These are phyloP conservation scores for Trichoderma brevicompactum DNA, from an alignment of 2,329 filamentous ascomycete genomes.

Conservation along the genomic window DNA sequence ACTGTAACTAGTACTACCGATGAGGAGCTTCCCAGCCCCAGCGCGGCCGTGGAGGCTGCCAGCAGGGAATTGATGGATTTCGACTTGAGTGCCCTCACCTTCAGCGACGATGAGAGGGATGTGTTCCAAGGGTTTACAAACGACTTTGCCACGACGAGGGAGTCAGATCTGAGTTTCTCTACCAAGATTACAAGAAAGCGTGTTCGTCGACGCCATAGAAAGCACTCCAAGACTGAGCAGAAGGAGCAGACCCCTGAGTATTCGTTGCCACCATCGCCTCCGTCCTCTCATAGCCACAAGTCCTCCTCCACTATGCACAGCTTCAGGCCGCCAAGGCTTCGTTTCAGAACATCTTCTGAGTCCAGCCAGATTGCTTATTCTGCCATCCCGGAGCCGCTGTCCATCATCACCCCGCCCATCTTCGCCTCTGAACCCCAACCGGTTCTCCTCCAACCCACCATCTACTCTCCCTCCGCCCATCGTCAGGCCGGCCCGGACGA, in stretches of 20 bases:
- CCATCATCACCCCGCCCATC: slow-evolving; percentile 56
- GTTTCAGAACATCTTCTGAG: slow-evolving; percentile 35
- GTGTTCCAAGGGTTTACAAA: slow-evolving; percentile 41
- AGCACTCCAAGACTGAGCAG: slow-evolving; percentile 40
- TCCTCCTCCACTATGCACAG: slow-evolving; percentile 35
- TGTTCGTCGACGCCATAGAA: slow-evolving; percentile 45
- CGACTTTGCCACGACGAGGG: slow-evolving; percentile 41
- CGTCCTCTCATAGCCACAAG: slow-evolving; percentile 26
- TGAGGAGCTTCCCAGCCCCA: slow-evolving; percentile 52
- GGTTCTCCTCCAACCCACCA: slow-evolving; percentile 60
- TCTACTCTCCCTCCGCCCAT: slow-evolving; percentile 54
- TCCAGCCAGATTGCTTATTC: slow-evolving; percentile 36
- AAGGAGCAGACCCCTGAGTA: slow-evolving; percentile 31
- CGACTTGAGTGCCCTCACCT: slow-evolving; percentile 47
- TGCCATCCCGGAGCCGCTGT: slow-evolving; percentile 39
- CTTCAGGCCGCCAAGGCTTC: slow-evolving; percentile 36
- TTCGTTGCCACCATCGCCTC: not conserved
- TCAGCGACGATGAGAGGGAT: slow-evolving; percentile 42
- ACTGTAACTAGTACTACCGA: slow-evolving; percentile 42
- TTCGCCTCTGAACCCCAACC: slow-evolving; percentile 54
- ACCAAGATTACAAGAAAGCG: slow-evolving; percentile 55
- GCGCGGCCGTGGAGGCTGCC: slow-evolving; percentile 59
- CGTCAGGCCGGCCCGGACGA: slow-evolving; percentile 40
- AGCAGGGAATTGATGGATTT: slow-evolving; percentile 52
- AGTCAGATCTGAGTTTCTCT: slow-evolving; percentile 47